Evolutionary conservation across 345 rosid species (phyloP).

Genomic region (Hypericum androsaemum): DNA sequence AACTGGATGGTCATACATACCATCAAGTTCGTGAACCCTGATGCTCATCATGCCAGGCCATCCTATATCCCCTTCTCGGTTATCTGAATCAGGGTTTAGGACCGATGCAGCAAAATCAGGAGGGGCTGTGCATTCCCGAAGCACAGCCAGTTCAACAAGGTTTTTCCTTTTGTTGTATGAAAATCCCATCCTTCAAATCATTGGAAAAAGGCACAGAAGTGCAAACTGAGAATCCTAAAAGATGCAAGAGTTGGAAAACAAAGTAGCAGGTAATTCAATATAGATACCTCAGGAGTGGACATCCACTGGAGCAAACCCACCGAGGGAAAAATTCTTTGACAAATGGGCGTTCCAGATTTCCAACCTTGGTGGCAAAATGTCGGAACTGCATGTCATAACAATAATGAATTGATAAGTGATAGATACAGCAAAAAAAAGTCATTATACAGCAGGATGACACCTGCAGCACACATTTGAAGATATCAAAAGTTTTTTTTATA

Average conservation of each 20-base stretch:
- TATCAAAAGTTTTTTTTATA: no score
- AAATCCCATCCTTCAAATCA: conserved; percentile 73
- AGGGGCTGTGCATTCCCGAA: conserved; percentile 70
- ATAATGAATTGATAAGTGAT: conserved; percentile 4
- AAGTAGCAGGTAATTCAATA: conserved; percentile 6
- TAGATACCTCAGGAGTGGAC: conserved; percentile 77
- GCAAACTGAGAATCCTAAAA: conserved; percentile 6
- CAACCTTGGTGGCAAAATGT: conserved; percentile 82
- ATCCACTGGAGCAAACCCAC: conserved; percentile 84
- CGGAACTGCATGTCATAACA: conserved; percentile 58
- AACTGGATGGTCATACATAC: conserved; percentile 91
- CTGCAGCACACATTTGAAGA: no score
- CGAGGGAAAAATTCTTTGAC: conserved; percentile 88
- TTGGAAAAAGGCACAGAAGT: conserved; percentile 4
- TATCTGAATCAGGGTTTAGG: conserved; percentile 61
- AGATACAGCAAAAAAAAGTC: not conserved
- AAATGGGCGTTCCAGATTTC: conserved; percentile 95
- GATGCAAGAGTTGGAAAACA: conserved; percentile 9
- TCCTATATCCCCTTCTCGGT: conserved; percentile 74
- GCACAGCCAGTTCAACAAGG: conserved; percentile 82
- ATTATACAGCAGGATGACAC: not conserved
- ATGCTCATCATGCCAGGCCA: conserved; percentile 99
- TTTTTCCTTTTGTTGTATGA: conserved; percentile 94
- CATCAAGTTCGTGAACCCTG: conserved; percentile 87
- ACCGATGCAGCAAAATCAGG: conserved; percentile 49